These are phyloP conservation scores for Harrya chromipes DNA, from an alignment of 768 basidiomycete species.

Conservation along the genomic window DNA sequence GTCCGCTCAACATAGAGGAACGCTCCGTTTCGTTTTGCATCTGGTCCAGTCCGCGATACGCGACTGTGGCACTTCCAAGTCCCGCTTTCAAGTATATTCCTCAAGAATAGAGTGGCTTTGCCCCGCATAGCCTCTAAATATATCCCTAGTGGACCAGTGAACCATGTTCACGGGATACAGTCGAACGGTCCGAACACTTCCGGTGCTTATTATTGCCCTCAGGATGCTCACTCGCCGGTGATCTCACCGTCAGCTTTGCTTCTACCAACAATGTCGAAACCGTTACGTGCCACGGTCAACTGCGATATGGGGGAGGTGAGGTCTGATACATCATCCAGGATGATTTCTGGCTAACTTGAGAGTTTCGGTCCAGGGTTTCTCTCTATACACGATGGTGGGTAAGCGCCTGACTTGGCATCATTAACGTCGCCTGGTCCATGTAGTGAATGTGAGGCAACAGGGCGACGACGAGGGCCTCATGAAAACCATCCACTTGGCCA, in stretches of 20 bases:
- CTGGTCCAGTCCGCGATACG: background rate
- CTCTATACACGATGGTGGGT: constrained; percentile 45
- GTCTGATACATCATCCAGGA: background rate
- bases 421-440: background rate
- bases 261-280: constrained; percentile 15
- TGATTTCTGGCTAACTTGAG: constrained; percentile 3
- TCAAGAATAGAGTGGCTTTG: background rate
- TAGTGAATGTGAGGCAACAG: constrained; percentile 22
- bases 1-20: background rate
- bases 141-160: background rate
- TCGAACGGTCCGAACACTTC: constrained; percentile 1
- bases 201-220: background rate
- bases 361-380: constrained; percentile 41
- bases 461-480: constrained; percentile 52
- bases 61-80: too few relatives aligned
- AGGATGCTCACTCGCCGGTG: background rate
- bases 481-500: constrained; percentile 56
- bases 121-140: background rate
- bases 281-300: constrained; percentile 44
- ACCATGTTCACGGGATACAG: background rate
- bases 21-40: background rate
- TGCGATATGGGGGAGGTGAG: constrained; percentile 58
- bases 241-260: background rate
- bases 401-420: background rate
- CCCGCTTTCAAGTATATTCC: background rate